phyloP scores from a whole-genome alignment of 805 yeast species.

The Metschnikowia colocasiae region DNA sequence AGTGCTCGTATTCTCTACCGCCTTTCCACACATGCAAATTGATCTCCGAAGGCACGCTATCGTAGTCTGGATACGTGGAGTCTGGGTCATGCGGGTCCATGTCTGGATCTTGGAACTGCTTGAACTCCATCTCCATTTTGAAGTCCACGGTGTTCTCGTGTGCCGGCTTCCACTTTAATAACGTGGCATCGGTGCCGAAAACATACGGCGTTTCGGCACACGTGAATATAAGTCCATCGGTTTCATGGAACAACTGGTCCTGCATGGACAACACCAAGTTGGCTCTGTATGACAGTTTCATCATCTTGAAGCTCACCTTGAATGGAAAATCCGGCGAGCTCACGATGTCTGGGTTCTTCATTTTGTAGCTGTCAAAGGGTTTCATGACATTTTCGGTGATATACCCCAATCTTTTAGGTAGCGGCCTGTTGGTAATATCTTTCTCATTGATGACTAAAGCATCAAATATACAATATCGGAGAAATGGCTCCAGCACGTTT shows the following conservation, averaged over 20 bases:
- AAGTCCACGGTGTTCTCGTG: slow-evolving; percentile 93
- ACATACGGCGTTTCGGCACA: slow-evolving; percentile 84
- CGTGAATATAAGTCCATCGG: slow-evolving; percentile 93
- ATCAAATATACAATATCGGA: slow-evolving; percentile 85
- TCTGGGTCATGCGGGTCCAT: slow-evolving; percentile 64
- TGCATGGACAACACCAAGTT: slow-evolving; percentile 69
- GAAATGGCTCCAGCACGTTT: slow-evolving; percentile 47
- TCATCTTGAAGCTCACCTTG: slow-evolving; percentile 78
- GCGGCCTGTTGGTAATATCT: slow-evolving; percentile 61
- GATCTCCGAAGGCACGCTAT: slow-evolving; percentile 62
- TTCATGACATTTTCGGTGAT: slow-evolving; percentile 74
- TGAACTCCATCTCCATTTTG: slow-evolving; percentile 61
- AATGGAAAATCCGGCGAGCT: slow-evolving; percentile 67
- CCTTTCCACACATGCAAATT: slow-evolving; percentile 80
- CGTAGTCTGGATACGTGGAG: slow-evolving; percentile 76
- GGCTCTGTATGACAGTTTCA: slow-evolving; percentile 80
- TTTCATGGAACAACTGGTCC: slow-evolving; percentile 74
- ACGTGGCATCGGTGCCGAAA: slow-evolving; percentile 81
- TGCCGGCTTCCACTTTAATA: slow-evolving; percentile 96
- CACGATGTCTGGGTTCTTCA: slow-evolving; percentile 67
- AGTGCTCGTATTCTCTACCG: slow-evolving; percentile 54
- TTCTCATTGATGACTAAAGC: slow-evolving; percentile 81
- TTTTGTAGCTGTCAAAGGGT: slow-evolving; percentile 74
- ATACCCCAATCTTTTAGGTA: slow-evolving; percentile 83
- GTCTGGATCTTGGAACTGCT: slow-evolving; percentile 56